These are phyloP conservation scores for Inonotus hispidus DNA, from an alignment of 1,284 basidiomycete genomes.

Conservation along the genomic window DNA sequence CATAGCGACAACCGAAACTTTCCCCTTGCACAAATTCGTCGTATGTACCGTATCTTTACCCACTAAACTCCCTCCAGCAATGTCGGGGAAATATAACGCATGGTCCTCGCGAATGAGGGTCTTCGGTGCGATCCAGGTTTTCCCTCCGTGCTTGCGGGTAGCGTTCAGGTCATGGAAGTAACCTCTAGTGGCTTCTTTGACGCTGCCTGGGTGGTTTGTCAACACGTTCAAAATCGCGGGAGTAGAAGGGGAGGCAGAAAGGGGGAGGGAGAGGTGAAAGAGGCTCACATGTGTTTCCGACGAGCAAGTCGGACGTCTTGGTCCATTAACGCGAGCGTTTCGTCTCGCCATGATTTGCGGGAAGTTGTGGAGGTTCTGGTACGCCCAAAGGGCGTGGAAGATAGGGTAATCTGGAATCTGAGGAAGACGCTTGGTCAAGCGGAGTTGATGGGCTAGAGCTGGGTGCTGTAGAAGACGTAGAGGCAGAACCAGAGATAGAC, in stretches of 20 bases:
- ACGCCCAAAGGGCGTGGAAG: constrained; percentile 76
- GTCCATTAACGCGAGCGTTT: constrained; percentile 66
- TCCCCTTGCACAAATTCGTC: constrained; percentile 69
- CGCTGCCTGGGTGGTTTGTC: constrained; percentile 38
- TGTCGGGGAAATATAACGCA: constrained; percentile 88
- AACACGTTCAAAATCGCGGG: constrained; percentile 11
- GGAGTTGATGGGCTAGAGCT: neutral
- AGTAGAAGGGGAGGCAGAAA: constrained; percentile 31
- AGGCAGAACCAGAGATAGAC: neutral
- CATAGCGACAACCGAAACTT: constrained; percentile 77
- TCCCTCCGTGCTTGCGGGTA: constrained; percentile 81
- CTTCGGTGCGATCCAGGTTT: constrained; percentile 90
- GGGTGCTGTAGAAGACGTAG: neutral
- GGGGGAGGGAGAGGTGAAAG: too few species aligned
- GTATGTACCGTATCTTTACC: constrained; percentile 64
- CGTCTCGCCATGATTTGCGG: constrained; percentile 59
- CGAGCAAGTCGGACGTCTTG: constrained; percentile 67
- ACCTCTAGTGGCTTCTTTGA: constrained; percentile 82
- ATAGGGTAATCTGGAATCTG: constrained; percentile 37
- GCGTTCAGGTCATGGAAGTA: constrained; percentile 90
- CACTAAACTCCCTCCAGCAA: constrained; percentile 68
- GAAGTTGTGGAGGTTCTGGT: constrained; percentile 47
- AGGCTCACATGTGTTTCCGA: constrained; percentile 73
- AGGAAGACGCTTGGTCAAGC: neutral
- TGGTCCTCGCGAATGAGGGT: constrained; percentile 86